Base-by-base conservation (phyloP, 129 eudicot species). In the Artemisia argyi region DNA sequence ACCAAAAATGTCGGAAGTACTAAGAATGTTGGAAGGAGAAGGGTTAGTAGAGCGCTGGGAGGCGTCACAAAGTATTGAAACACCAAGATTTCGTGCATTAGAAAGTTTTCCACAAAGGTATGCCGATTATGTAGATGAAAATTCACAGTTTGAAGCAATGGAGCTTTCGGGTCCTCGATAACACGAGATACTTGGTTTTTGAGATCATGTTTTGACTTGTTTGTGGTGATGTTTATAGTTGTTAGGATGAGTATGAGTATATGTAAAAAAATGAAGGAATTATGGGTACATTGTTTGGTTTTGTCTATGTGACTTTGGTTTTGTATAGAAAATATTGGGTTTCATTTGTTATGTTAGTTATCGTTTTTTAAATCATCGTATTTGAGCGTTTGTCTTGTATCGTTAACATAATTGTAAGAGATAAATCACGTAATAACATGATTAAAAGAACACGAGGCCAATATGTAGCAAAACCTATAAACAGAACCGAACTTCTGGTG, bases 111-210 rank as follows among this genome's bases (percentile, higher is more conserved):
- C 88, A 35, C 85, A 81, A 68, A 86, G 88, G 66, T 94, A 94
- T 50, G 84, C 93, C 4, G 97, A 94, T 79, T 88, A 65, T 72
- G 86, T 94, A 32, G 91, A 90, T 80, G 98, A 94, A 48, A 82
- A 88, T 12, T 90, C 97, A 7, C 86, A 85, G 49, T 78, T 86
- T 19, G 98, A 94, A 80, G 96, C 91, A 47, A 90, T 90, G 89
- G 98, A 94, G 71, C 98, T 94, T 52, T 94, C 98, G 15, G 98
- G 98, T n/a, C 98, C 98, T 3, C 75, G 98, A 59, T 89, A 83
- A 86, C 83, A 54, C 11, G 13, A 26, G 17, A 35, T 39, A 44
- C 44, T 72, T 66, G 46, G 46, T 48, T 60, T 54, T 44, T 12
- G 9, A 24, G 32, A n/a, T 51, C 35, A 51, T 18, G 61, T 42